Evolutionary conservation across 345 rosid species (phyloP).

Genomic region (Aquilaria yunnanensis): DNA sequence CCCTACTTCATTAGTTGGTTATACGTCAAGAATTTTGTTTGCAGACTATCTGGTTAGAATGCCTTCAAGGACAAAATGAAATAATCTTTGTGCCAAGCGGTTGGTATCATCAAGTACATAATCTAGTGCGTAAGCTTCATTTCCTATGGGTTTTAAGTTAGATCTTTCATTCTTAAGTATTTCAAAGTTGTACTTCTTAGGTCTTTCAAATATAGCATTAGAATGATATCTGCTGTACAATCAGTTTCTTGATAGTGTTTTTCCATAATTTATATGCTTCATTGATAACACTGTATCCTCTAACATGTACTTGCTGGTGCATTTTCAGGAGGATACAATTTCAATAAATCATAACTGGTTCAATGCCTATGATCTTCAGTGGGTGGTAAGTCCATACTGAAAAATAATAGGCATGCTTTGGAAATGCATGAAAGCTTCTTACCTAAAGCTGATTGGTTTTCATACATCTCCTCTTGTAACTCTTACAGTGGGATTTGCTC

Average conservation of each 20-base stretch:
- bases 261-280: too few species aligned
- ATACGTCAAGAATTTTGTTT: slow-evolving; percentile 14
- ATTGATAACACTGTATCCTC: too few species aligned
- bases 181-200: too few species aligned
- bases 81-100: slow-evolving; percentile 90
- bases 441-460: neutral
- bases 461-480: slow-evolving; percentile 32
- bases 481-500: slow-evolving; percentile 75
- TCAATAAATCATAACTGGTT: slow-evolving; percentile 97
- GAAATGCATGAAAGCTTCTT: slow-evolving; percentile 10
- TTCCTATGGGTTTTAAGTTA: neutral
- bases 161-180: too few species aligned
- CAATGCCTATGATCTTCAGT: slow-evolving; percentile 70
- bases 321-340: slow-evolving; percentile 79
- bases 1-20: slow-evolving; percentile 9
- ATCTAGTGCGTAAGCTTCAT: slow-evolving; percentile 45
- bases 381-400: slow-evolving; percentile 62
- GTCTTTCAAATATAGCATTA: too few species aligned
- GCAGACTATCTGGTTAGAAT: slow-evolving; percentile 82
- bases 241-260: too few species aligned
- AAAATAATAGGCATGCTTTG: slow-evolving; percentile 1
- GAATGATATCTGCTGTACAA: too few species aligned
- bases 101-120: slow-evolving; percentile 98
- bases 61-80: slow-evolving; percentile 68
- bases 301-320: too few species aligned